Conservation (phyloP, 2,329 filamentous ascomycete genomes). For the Fusarium phyllophilum region DNA sequence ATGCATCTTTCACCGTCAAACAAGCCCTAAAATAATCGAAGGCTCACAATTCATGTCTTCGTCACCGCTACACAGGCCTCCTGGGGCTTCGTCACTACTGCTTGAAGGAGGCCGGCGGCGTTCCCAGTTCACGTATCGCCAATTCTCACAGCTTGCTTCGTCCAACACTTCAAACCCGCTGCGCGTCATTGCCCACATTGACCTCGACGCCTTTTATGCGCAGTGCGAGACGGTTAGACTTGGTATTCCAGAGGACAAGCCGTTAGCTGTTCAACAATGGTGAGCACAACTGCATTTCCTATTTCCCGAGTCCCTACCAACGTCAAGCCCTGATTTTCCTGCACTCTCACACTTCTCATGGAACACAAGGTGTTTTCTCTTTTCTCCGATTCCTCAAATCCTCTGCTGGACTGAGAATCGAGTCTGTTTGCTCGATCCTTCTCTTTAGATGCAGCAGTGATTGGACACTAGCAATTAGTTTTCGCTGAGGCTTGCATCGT, state of each 20-base stretch:
- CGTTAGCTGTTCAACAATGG: slow-evolving; percentile 95
- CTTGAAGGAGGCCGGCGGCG: slow-evolving; percentile 46
- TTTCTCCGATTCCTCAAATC: neutral
- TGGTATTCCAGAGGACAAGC: slow-evolving; percentile 76
- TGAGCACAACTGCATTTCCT: slow-evolving; percentile 47
- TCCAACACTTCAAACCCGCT: slow-evolving; percentile 80
- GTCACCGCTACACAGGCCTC: slow-evolving; percentile 24
- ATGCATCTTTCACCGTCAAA: neutral
- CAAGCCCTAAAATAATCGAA: neutral
- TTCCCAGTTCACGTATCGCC: slow-evolving; percentile 86
- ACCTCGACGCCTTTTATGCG: slow-evolving; percentile 97
- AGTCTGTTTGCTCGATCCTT: neutral
- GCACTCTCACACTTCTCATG: neutral
- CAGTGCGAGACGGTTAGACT: slow-evolving; percentile 96
- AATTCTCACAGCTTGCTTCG: slow-evolving; percentile 79
- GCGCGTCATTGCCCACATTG: slow-evolving; percentile 88
- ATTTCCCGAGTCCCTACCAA: neutral
- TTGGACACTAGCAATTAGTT: slow-evolving; percentile 4
- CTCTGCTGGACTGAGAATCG: slow-evolving; percentile 1
- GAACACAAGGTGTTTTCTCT: neutral
- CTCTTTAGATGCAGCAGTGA: neutral
- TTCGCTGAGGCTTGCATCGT: slow-evolving; percentile 15
- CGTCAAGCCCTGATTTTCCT: neutral
- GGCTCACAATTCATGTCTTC: slow-evolving; percentile 35
- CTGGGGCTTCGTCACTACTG: slow-evolving; percentile 43